Base-by-base conservation (phyloP, 2,329 filamentous ascomycete genomes). In the Alternaria tenuissima region DNA sequence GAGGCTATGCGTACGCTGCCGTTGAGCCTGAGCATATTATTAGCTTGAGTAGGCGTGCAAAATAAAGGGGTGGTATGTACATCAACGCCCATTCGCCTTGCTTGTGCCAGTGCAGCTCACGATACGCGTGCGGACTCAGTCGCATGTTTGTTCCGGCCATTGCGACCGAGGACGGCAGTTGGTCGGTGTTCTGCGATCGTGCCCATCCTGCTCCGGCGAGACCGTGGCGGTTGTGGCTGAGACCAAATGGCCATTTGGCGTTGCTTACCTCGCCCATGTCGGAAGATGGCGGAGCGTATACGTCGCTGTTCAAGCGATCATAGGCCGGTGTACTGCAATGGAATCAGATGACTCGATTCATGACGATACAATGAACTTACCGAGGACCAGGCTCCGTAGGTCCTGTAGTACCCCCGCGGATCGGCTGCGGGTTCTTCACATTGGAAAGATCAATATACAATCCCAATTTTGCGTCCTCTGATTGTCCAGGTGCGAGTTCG, bases 91-190 rank as follows among this genome's bases (percentile, higher is more conserved):
- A 86, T 65, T 86, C 79, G 48, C 78, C 81, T 39, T 83, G 81
- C 38, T 82, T 85, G 64, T 88, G 86, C 86, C 85, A 90, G 65
- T 90, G 88, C 22, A 90, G 77, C 71, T 90, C 87, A 20, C 88
- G 83, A 62, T 89, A 89, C 0, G 84, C 86, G 26, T 85, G 63
- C 0, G 78, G 76, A 26, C 72, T 72, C 1, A 78, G 66, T 47
- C 78, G 70, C 80, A 82, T 81, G 56, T 82, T 76, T 0, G 81
- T 78, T 38, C 80, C 80, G 8, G 80, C 80, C 78, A 82, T 81
- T 9, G 73, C 74, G 14, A 71, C 80, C 5, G 80, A 76, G 28
- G 79, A 66, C 0, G 80, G 79, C 1, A 82, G 63, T 12, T 79
- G 63, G 16, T 76, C 67, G 14, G 72, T 61, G 43, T 80, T 81